phyloP scores from a whole-genome alignment of 116 monocot genomes.

The Posidonia oceanica region DNA sequence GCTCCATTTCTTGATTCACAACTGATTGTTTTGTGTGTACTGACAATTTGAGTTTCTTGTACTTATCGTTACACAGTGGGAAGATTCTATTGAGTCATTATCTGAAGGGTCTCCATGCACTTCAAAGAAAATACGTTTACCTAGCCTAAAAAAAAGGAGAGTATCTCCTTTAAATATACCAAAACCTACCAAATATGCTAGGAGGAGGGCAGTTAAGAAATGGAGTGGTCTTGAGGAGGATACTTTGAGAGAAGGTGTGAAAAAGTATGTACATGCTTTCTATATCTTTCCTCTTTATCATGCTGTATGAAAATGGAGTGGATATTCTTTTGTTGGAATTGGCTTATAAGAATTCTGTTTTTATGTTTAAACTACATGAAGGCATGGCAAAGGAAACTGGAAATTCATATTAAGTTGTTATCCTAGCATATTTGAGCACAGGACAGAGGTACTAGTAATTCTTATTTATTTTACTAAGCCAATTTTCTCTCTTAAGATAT shows the following conservation, averaged over 20 bases:
- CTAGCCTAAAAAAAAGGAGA: constrained; percentile 12
- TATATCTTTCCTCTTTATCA: not conserved
- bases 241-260: constrained; percentile 45
- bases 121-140: constrained; percentile 16
- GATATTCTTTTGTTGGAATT: not conserved
- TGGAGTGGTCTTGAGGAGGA: constrained; percentile 46
- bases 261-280: constrained; percentile 28
- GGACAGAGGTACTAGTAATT: constrained; percentile 45
- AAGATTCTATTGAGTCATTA: constrained; percentile 23
- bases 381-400: constrained; percentile 74
- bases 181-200: constrained; percentile 8
- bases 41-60: no score
- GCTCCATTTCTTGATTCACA: not conserved
- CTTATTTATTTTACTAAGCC: not conserved
- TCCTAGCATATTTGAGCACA: constrained; percentile 40
- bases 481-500: not conserved
- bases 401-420: constrained; percentile 40
- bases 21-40: no score
- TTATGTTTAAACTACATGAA: constrained; percentile 10
- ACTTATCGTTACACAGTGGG: constrained; percentile 22
- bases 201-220: constrained; percentile 19
- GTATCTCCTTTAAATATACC: constrained; percentile 23
- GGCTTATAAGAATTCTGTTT: not conserved
- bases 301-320: not conserved
- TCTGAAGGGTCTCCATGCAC: constrained; percentile 9